Conservation (phyloP, 2,329 filamentous ascomycete genomes). For the Verticillium klebahnii region DNA sequence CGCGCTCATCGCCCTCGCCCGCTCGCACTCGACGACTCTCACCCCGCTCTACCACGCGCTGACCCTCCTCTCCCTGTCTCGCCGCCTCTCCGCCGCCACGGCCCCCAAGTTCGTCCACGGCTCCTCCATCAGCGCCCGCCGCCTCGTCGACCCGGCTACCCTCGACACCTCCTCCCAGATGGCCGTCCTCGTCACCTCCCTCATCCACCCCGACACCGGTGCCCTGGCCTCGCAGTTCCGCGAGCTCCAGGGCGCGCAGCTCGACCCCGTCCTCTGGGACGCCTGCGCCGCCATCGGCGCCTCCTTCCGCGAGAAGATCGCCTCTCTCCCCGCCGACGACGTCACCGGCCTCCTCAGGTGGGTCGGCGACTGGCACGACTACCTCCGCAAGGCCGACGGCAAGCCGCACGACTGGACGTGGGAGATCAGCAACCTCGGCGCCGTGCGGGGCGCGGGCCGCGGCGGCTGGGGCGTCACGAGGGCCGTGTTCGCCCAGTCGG, state of each 20-base stretch:
- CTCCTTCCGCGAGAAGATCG: conserved; percentile 26
- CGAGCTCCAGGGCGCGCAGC: conserved; percentile 22
- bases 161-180: conserved; percentile 26
- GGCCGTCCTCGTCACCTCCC: conserved; percentile 33
- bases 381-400: conserved; percentile 37
- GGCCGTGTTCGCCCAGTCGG: conserved; percentile 46
- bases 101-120: conserved; percentile 28
- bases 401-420: conserved; percentile 36
- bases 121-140: conserved; percentile 42
- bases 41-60: conserved; percentile 46
- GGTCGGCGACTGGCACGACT: conserved; percentile 37
- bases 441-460: conserved; percentile 19
- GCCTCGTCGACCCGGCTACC: conserved; percentile 22
- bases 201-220: conserved; percentile 22
- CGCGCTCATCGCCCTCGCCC: conserved; percentile 32
- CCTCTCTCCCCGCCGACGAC: conserved; percentile 36
- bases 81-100: conserved; percentile 25
- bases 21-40: conserved; percentile 36
- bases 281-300: conserved; percentile 29
- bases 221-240: conserved; percentile 38
- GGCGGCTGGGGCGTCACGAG: conserved; percentile 32
- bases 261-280: conserved; percentile 34
- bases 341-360: conserved; percentile 33
- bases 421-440: conserved; percentile 50
- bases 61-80: conserved; percentile 33